These are phyloP conservation scores for Panus rudis DNA, from an alignment of 768 basidiomycete species.

Conservation along the genomic window DNA sequence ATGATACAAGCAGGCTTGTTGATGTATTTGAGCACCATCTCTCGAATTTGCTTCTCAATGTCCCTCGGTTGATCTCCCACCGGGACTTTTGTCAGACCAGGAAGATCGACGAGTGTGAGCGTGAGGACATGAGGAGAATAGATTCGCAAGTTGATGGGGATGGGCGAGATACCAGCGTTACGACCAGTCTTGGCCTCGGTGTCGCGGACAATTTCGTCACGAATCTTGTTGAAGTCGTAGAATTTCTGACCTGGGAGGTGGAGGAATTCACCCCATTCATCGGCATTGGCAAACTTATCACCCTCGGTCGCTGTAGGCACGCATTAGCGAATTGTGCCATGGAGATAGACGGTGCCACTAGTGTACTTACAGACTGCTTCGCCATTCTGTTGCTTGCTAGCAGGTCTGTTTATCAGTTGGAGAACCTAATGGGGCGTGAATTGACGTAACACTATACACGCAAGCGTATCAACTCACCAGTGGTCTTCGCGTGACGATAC, in stretches of 20 bases:
- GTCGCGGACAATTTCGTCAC: constrained; percentile 92
- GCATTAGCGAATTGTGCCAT: background rate
- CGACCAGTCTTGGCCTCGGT: constrained; percentile 98
- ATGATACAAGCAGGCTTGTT: constrained; percentile 93
- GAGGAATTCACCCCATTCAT: constrained; percentile 99
- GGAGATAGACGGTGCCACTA: background rate
- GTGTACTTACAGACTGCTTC: background rate
- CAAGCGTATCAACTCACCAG: constrained; percentile 50
- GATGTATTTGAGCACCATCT: constrained; percentile 95
- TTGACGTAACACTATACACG: constrained; percentile 4
- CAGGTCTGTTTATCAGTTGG: constrained; percentile 87
- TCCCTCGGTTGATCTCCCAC: constrained; percentile 95
- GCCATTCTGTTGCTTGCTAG: constrained; percentile 41
- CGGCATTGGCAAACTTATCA: constrained; percentile 77
- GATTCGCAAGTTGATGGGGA: constrained; percentile 95
- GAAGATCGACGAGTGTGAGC: constrained; percentile 94
- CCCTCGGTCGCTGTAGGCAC: constrained; percentile 37
- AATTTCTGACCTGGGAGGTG: constrained; percentile 97
- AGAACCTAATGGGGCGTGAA: constrained; percentile 49
- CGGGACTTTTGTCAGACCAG: constrained; percentile 91
- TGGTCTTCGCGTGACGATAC: constrained; percentile 96
- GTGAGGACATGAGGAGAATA: constrained; percentile 97
- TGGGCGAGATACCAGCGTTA: constrained; percentile 96
- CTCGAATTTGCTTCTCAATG: constrained; percentile 94
- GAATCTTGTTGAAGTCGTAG: constrained; percentile 94